Conservation (phyloP, 2,329 filamentous ascomycete species). For the Kalaharituber pfeilii region DNA sequence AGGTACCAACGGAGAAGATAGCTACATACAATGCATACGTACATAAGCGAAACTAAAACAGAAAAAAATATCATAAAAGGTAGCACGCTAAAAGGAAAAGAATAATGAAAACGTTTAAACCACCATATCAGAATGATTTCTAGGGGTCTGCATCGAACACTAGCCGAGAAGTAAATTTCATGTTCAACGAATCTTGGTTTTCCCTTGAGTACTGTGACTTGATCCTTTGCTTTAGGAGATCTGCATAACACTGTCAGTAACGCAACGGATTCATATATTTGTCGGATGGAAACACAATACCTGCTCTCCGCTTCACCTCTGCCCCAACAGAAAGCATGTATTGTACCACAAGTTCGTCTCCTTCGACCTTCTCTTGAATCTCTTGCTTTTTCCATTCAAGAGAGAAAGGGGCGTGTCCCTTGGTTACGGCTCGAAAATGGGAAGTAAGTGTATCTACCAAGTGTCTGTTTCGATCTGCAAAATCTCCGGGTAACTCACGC, state of each 20-base stretch:
- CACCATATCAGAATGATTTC: no score
- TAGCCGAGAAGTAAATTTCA: constrained; percentile 3
- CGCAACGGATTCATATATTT: no score
- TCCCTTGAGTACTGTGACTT: constrained; percentile 1
- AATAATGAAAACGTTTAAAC: no score
- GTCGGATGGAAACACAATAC: no score
- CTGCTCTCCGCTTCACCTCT: constrained; percentile 8
- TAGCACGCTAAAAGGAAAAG: no score
- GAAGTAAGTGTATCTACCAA: constrained; percentile 15
- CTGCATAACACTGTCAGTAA: no score
- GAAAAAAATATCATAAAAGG: no score
- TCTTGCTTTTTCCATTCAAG: constrained; percentile 17
- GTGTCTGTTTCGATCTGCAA: constrained; percentile 12
- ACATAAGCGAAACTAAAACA: no score
- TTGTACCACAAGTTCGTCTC: constrained; percentile 12
- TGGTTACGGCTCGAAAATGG: constrained; percentile 16
- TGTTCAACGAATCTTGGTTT: background rate
- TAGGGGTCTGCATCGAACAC: constrained; percentile 5
- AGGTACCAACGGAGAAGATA: no score
- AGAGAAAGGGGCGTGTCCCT: constrained; percentile 16
- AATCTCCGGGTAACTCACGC: constrained; percentile 5
- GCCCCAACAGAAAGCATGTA: constrained; percentile 14
- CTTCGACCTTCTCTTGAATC: constrained; percentile 10
- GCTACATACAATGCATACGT: no score
- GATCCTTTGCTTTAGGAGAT: background rate